These are phyloP conservation scores for Alternaria viburni DNA, from an alignment of 2,329 filamentous ascomycete genomes.

Conservation along the genomic window DNA sequence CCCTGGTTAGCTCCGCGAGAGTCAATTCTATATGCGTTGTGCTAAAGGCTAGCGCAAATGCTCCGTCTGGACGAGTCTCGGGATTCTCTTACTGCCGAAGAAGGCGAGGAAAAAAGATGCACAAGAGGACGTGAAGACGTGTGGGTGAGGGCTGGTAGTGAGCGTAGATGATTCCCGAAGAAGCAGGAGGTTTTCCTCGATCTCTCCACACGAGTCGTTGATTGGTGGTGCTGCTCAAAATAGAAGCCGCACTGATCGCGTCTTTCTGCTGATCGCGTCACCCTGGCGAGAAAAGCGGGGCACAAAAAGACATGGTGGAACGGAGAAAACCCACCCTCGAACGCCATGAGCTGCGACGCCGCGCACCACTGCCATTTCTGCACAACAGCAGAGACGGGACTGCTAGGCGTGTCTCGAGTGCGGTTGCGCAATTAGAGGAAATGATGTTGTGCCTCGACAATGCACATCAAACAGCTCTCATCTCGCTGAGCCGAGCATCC, in stretches of 20 bases:
- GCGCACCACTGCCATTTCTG: neutral
- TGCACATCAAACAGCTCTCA: slow-evolving; percentile 32
- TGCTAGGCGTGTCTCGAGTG: neutral
- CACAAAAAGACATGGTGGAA: slow-evolving; percentile 23
- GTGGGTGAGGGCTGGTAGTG: slow-evolving; percentile 5
- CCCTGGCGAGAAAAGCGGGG: slow-evolving; percentile 26
- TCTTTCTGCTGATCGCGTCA: slow-evolving; percentile 22
- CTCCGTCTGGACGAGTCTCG: neutral
- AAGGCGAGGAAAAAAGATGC: neutral
- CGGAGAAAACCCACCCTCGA: slow-evolving; percentile 15
- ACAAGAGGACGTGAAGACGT: neutral
- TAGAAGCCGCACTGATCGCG: slow-evolving; percentile 17
- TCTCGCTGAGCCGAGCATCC: slow-evolving; percentile 19
- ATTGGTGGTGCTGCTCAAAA: slow-evolving; percentile 27
- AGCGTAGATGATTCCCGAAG: slow-evolving; percentile 13
- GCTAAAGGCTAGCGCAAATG: neutral
- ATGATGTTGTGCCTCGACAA: slow-evolving; percentile 21
- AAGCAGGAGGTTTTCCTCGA: slow-evolving; percentile 18
- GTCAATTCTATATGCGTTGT: slow-evolving; percentile 12
- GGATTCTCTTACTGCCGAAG: neutral
- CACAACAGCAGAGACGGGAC: slow-evolving; percentile 2
- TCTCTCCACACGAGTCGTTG: slow-evolving; percentile 3
- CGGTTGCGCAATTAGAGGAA: slow-evolving; percentile 8
- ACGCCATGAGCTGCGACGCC: slow-evolving; percentile 12
- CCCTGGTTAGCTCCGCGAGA: slow-evolving; percentile 14